Percentiles rank a stretch among this genome's conserved stretches.
Conservation (phyloP, 2,329 filamentous ascomycete genomes). For the Sporothrix schenckii region DNA sequence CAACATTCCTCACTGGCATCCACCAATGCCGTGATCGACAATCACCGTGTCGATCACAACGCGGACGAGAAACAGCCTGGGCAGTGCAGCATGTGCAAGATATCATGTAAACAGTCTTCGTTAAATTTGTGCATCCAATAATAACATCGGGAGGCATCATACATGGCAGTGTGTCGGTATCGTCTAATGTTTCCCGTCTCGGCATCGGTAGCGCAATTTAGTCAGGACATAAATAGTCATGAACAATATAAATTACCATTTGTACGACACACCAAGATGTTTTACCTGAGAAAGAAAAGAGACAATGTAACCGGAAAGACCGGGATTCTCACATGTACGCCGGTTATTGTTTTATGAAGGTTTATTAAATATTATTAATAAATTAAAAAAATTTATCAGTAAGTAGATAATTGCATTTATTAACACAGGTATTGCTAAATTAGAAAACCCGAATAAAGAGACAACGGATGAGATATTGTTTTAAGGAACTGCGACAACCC, state of each 20-base stretch:
- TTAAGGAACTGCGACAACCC: background rate
- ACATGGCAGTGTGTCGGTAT: background rate
- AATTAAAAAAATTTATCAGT: background rate
- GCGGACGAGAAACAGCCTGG: slow-evolving; percentile 1
- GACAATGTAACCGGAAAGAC: background rate
- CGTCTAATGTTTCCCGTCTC: slow-evolving; percentile 8
- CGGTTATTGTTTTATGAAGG: background rate
- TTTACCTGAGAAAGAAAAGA: background rate
- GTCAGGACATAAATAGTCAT: background rate
- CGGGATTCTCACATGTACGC: background rate
- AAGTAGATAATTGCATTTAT: background rate
- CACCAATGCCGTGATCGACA: background rate
- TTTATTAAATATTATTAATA: no score
- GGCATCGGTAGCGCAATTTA: background rate
- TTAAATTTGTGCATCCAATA: background rate
- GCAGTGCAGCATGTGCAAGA: background rate
- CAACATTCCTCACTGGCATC: slow-evolving; percentile 14
- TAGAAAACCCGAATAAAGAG: background rate
- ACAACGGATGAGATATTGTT: background rate
- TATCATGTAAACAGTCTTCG: background rate
- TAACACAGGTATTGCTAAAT: background rate
- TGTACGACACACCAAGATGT: background rate
- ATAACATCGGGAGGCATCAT: background rate
- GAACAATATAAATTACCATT: background rate
- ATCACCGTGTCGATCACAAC: slow-evolving; percentile 7